Conservation (phyloP, 176 grass and related monocot genomes). For the Pharus latifolius region DNA sequence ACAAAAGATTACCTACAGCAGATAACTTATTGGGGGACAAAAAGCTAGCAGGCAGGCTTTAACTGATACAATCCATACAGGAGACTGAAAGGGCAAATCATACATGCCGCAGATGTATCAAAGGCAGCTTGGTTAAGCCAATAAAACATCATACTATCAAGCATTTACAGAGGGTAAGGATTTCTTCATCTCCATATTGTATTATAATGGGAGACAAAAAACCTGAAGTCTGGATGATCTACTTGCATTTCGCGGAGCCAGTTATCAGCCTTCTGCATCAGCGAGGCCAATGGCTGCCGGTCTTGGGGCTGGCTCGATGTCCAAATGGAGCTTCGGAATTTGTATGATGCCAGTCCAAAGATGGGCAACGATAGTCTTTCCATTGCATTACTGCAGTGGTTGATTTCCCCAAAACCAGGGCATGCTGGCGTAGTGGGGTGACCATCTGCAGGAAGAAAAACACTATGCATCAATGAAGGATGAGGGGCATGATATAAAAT, state of each 20-base stretch:
- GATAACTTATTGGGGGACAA: constrained; percentile 4
- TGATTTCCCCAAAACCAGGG: constrained; percentile 27
- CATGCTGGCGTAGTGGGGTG: constrained; percentile 17
- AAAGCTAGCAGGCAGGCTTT: not conserved
- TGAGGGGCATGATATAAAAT: not conserved
- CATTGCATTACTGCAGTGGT: not conserved
- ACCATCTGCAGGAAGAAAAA: constrained; percentile 22
- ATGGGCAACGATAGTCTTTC: constrained; percentile 38
- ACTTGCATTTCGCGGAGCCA: constrained; percentile 61
- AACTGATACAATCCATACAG: constrained; percentile 25
- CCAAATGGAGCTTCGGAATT: constrained; percentile 66
- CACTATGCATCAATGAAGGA: not conserved
- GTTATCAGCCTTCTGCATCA: constrained; percentile 60
- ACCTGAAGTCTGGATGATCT: constrained; percentile 83
- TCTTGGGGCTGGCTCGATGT: constrained; percentile 32
- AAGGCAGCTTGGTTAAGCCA: not conserved
- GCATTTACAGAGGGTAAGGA: constrained; percentile 35
- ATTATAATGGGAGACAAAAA: constrained; percentile 46
- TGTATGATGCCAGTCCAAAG: constrained; percentile 81
- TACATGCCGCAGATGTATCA: not conserved
- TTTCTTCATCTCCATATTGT: constrained; percentile 45
- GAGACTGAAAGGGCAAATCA: not conserved
- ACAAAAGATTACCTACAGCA: constrained; percentile 28
- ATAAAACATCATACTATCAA: not conserved
- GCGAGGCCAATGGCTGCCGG: constrained; percentile 18